A percentile compares a stretch with the other conserved stretches of the same genome.
phyloP scores from a whole-genome alignment of 129 eudicot genomes.

The Arctium lappa region DNA sequence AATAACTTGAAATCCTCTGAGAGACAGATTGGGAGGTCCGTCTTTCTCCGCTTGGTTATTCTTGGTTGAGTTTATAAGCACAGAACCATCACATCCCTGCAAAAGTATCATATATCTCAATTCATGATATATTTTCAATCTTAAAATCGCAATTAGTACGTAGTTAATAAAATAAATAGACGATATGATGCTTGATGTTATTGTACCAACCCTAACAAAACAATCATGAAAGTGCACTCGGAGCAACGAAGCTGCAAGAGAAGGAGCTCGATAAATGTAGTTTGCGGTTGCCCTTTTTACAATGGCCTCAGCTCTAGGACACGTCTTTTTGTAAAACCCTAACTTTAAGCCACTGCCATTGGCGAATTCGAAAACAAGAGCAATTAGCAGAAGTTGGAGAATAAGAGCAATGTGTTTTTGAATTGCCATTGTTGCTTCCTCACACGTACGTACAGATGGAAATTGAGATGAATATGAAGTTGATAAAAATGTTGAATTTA shows the following conservation, averaged over 20 bases:
- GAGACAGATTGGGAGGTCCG: constrained; percentile 43
- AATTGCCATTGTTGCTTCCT: constrained; percentile 5
- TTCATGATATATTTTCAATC: not conserved
- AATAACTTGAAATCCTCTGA: constrained; percentile 60
- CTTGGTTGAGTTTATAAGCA: constrained; percentile 49
- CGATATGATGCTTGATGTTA: too few species aligned
- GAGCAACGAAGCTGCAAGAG: constrained; percentile 62
- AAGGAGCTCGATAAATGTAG: constrained; percentile 46
- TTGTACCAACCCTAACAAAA: constrained; percentile 54
- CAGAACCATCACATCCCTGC: constrained; percentile 83
- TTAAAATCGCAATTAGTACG: not conserved
- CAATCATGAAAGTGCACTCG: constrained; percentile 87
- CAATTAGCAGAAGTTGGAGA: constrained; percentile 30
- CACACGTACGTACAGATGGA: not conserved
- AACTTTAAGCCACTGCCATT: constrained; percentile 34
- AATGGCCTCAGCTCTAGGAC: constrained; percentile 50
- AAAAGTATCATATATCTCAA: not conserved
- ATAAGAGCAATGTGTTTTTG: constrained; percentile 21
- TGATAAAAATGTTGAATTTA: too few species aligned
- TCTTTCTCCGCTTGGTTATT: constrained; percentile 51
- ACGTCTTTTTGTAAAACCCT: constrained; percentile 40
- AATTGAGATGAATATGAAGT: too few species aligned
- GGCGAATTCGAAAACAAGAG: constrained; percentile 21
- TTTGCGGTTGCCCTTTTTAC: constrained; percentile 30
- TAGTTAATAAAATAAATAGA: too few species aligned